Evolutionary conservation across 1,284 basidiomycete genomes (phyloP).

Genomic region (Cronartium ribicola): DNA sequence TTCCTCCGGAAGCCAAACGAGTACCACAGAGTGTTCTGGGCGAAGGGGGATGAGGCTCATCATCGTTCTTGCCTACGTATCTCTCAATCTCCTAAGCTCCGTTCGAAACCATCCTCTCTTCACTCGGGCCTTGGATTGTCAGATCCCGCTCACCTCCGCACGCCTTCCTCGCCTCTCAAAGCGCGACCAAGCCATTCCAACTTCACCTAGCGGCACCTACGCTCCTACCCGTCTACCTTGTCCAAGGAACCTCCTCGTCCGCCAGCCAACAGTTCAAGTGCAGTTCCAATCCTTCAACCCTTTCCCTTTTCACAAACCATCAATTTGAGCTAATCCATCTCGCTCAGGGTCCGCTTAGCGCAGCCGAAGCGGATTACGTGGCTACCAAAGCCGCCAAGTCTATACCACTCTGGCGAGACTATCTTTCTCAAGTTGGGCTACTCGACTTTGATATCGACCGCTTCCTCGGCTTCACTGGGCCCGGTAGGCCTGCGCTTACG

Average conservation of each 20-base stretch:
- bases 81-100: no score
- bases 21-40: no score
- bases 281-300: neutral
- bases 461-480: conserved; percentile 23
- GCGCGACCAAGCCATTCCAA: conserved; percentile 40
- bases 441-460: conserved; percentile 28
- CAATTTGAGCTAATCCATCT: neutral
- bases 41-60: no score
- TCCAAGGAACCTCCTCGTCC: conserved; percentile 25
- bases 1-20: no score
- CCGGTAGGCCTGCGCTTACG: conserved; percentile 6
- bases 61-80: no score
- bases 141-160: neutral
- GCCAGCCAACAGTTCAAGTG: conserved; percentile 34
- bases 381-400: conserved; percentile 25
- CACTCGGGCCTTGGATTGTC: conserved; percentile 6
- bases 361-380: conserved; percentile 32
- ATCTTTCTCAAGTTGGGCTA: conserved; percentile 25
- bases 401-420: conserved; percentile 39
- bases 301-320: neutral
- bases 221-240: conserved; percentile 39
- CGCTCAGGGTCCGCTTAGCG: conserved; percentile 29
- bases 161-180: conserved; percentile 27
- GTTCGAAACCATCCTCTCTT: neutral
- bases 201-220: conserved; percentile 39